A percentile compares a stretch with the other conserved stretches of the same genome.
Evolutionary conservation across 2,329 filamentous ascomycete species (phyloP).

Genomic region (Ophiostoma pallidulum): DNA sequence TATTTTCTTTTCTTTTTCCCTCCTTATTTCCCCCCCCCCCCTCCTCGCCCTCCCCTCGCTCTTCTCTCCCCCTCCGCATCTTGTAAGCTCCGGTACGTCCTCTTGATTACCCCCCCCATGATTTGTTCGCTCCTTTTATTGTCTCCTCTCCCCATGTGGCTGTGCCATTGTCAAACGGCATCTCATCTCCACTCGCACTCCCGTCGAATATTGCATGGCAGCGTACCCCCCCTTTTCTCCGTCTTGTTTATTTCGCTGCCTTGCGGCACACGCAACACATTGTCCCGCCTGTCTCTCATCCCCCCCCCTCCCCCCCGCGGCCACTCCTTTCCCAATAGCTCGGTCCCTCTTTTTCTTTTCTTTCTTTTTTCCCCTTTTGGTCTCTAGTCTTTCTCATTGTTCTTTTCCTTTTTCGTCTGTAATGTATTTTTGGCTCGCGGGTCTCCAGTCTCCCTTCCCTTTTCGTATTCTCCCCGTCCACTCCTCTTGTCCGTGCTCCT

Average conservation of each 20-base stretch:
- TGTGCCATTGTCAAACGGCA: background rate
- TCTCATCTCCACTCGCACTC: background rate
- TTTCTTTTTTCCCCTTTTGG: background rate
- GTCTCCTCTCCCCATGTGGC: constrained; percentile 1
- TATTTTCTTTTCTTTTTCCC: background rate
- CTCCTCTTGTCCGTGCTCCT: background rate
- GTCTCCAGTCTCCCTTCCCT: background rate
- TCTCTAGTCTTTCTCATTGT: background rate
- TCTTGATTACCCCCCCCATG: background rate
- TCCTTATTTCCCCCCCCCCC: no score
- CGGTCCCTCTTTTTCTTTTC: no score
- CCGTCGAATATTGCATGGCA: background rate
- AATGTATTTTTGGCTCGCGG: background rate
- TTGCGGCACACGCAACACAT: no score
- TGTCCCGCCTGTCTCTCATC: no score
- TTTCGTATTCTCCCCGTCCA: background rate
- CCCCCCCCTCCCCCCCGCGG: no score
- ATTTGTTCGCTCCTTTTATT: no score
- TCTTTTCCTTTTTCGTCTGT: background rate
- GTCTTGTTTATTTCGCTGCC: constrained; percentile 5
- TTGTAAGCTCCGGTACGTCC: no score
- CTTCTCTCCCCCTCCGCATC: no score
- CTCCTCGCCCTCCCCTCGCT: no score
- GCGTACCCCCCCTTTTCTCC: background rate
- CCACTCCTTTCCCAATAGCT: no score